Conservation (phyloP, 2,329 filamentous ascomycete species). For the Orbilia javanica region DNA sequence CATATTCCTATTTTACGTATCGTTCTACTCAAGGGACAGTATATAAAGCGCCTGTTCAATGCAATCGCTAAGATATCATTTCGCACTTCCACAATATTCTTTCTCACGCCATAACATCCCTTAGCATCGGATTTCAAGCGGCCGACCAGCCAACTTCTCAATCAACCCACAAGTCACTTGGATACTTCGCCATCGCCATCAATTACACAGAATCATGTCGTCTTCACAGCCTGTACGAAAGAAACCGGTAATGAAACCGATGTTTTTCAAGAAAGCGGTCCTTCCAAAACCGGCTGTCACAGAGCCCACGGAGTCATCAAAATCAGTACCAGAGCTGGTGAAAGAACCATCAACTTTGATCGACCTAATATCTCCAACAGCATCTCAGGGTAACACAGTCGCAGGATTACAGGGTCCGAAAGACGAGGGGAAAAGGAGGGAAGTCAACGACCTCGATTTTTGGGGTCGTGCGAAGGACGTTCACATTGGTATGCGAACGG, state of each 20-base stretch:
- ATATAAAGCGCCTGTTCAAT: constrained; percentile 16
- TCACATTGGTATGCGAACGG: constrained; percentile 41
- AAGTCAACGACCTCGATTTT: constrained; percentile 41
- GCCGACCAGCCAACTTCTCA: too few relatives aligned
- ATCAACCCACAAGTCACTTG: too few relatives aligned
- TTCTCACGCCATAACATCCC: background rate
- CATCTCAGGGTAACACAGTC: background rate
- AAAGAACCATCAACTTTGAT: background rate
- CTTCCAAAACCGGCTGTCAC: background rate
- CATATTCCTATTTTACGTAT: background rate
- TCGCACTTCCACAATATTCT: constrained; percentile 6
- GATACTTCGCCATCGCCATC: background rate
- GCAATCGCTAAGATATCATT: constrained; percentile 18
- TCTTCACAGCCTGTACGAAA: constrained; percentile 15
- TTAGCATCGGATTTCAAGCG: too few relatives aligned
- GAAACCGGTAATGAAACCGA: constrained; percentile 35
- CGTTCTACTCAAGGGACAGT: background rate
- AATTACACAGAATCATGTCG: constrained; percentile 17
- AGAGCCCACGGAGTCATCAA: background rate
- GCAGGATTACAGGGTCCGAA: background rate
- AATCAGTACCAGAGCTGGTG: background rate
- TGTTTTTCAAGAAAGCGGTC: constrained; percentile 32
- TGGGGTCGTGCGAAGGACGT: constrained; percentile 47
- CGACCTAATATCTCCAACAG: constrained; percentile 4
- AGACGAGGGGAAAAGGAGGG: background rate